Evolutionary conservation across 805 yeast species (phyloP).

Genomic region (Ogataea salicorniae): DNA sequence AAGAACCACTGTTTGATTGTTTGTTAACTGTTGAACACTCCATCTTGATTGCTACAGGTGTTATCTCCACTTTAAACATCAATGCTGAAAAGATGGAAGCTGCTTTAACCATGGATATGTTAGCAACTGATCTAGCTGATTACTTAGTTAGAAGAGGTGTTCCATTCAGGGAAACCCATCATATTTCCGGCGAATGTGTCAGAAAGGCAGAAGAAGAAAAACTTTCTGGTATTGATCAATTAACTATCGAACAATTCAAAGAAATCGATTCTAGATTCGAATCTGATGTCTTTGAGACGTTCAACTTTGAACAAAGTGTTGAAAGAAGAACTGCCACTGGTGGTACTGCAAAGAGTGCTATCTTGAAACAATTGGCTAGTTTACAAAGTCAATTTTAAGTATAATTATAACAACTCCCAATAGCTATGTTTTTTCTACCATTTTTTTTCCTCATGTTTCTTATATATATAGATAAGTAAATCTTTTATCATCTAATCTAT

Average conservation of each 20-base stretch:
- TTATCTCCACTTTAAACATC: constrained; percentile 77
- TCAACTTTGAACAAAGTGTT: constrained; percentile 88
- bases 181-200: constrained; percentile 97
- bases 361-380: constrained; percentile 60
- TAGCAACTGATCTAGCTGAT: constrained; percentile 97
- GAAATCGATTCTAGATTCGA: constrained; percentile 75
- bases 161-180: constrained; percentile 98
- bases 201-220: constrained; percentile 77
- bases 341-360: constrained; percentile 92
- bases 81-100: constrained; percentile 72
- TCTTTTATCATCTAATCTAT: too few species aligned
- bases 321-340: constrained; percentile 97
- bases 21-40: constrained; percentile 91
- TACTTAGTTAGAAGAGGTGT: constrained; percentile 96
- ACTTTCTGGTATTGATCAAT: constrained; percentile 79
- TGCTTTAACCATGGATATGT: constrained; percentile 97
- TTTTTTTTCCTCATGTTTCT: background rate
- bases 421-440: background rate
- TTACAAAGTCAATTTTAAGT: constrained; percentile 19
- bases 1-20: constrained; percentile 95
- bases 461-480: background rate
- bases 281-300: constrained; percentile 77
- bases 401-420: background rate
- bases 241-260: constrained; percentile 72
- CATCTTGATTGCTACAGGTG: constrained; percentile 91